Evolutionary conservation across 768 basidiomycete genomes (phyloP).

Genomic region (Lactarius akahatsu): DNA sequence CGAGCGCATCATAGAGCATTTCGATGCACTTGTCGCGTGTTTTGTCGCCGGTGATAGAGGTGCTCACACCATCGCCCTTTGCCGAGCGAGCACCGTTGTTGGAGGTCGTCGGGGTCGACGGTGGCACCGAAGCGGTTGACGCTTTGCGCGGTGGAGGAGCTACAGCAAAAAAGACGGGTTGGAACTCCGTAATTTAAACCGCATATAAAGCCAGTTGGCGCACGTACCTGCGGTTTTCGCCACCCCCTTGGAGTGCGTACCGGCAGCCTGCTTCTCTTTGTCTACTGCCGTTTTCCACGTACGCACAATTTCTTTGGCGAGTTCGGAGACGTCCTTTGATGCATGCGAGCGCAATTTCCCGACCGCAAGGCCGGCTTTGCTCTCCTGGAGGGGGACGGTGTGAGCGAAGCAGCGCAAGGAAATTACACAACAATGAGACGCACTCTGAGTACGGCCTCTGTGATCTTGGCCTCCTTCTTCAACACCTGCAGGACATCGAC

Average conservation of each 20-base stretch:
- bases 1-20: constrained; percentile 89
- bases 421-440: constrained; percentile 39
- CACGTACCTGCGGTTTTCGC: constrained; percentile 44
- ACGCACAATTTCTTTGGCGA: constrained; percentile 88
- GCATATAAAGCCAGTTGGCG: constrained; percentile 26
- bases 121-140: constrained; percentile 20
- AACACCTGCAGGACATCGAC: constrained; percentile 57
- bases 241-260: constrained; percentile 30
- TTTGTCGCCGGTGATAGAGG: constrained; percentile 57
- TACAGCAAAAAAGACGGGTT: not conserved
- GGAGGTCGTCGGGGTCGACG: constrained; percentile 29
- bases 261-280: constrained; percentile 51
- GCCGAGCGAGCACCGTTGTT: constrained; percentile 50
- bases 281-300: constrained; percentile 92
- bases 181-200: constrained; percentile 13
- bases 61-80: constrained; percentile 69
- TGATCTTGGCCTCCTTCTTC: constrained; percentile 67
- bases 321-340: constrained; percentile 69
- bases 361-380: constrained; percentile 88
- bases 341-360: constrained; percentile 81
- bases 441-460: constrained; percentile 73
- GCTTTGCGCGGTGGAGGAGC: constrained; percentile 23
- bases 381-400: constrained; percentile 57
- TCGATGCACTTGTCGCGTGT: constrained; percentile 86
- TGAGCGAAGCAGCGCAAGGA: constrained; percentile 22